Evolutionary conservation across 768 basidiomycete genomes (phyloP).

Genomic region (Termitomyces titanicus): DNA sequence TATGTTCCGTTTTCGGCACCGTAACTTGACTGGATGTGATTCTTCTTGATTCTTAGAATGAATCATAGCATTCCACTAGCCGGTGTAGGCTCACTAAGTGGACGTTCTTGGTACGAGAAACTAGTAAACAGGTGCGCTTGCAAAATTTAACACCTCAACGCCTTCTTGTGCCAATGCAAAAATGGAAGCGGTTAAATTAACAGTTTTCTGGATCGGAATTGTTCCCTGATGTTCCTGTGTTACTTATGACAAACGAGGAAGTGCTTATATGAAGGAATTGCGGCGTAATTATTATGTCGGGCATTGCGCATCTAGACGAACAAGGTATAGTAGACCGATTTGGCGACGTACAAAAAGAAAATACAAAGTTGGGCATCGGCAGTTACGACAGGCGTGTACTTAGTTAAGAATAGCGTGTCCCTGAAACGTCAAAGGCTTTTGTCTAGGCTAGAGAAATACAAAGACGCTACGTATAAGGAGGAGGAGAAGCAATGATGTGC

Average conservation of each 20-base stretch:
- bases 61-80: no score
- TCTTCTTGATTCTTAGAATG: not conserved
- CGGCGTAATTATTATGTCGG: not conserved
- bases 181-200: not conserved
- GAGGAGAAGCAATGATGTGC: slow-evolving; percentile 1
- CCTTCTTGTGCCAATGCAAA: not conserved
- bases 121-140: no score
- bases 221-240: not conserved
- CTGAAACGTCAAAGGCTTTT: slow-evolving; percentile 4
- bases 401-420: not conserved
- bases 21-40: slow-evolving; percentile 6
- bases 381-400: slow-evolving; percentile 12
- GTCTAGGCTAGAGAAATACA: slow-evolving; percentile 3
- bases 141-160: not conserved
- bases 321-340: not conserved
- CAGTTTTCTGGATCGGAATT: not conserved
- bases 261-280: not conserved
- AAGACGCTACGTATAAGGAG: not conserved
- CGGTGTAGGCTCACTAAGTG: no score
- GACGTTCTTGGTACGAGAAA: no score
- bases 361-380: slow-evolving; percentile 10
- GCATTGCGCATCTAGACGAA: not conserved
- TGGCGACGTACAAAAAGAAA: not conserved
- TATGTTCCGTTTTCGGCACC: slow-evolving; percentile 24
- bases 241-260: not conserved